These are phyloP conservation scores for Sclerotiophoma versabilis DNA, from an alignment of 2,329 filamentous ascomycete genomes.

Conservation along the genomic window DNA sequence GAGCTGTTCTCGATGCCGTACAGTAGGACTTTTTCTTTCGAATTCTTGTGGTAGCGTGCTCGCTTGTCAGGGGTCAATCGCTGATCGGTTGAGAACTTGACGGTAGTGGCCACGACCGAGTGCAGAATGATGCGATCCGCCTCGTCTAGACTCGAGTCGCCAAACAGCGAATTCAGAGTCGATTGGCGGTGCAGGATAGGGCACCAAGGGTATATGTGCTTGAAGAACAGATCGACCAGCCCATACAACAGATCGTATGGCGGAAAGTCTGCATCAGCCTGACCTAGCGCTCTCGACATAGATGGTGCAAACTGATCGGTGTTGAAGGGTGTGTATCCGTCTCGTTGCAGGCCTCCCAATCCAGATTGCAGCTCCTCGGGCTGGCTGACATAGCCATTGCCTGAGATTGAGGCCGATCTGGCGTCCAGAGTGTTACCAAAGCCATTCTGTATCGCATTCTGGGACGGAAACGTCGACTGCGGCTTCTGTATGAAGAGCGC, in stretches of 20 bases:
- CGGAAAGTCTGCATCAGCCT: conserved; percentile 58
- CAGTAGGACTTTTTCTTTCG: conserved; percentile 84
- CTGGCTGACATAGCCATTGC: conserved; percentile 39
- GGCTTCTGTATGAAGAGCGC: conserved; percentile 57
- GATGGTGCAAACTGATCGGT: conserved; percentile 41
- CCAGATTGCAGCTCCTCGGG: conserved; percentile 35
- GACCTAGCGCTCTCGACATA: conserved; percentile 36
- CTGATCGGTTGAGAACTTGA: conserved; percentile 81
- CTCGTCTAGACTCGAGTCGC: conserved; percentile 73
- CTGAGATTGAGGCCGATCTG: conserved; percentile 32
- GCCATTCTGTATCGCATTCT: conserved; percentile 40
- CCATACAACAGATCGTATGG: conserved; percentile 67
- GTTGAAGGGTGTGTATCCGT: conserved; percentile 39
- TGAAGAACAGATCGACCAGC: conserved; percentile 68
- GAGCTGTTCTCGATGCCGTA: conserved; percentile 91
- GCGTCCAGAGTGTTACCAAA: conserved; percentile 47
- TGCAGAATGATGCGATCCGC: conserved; percentile 83
- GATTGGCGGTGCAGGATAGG: conserved; percentile 87
- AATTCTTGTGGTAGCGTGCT: conserved; percentile 77
- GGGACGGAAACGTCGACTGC: conserved; percentile 42
- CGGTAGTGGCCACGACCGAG: conserved; percentile 85
- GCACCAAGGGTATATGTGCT: conserved; percentile 73
- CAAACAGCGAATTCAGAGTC: conserved; percentile 83
- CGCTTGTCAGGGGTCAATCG: conserved; percentile 76
- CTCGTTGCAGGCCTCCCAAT: conserved; percentile 35